Conservation (phyloP, 2,329 filamentous ascomycete genomes). For the Colletotrichum sp. region DNA sequence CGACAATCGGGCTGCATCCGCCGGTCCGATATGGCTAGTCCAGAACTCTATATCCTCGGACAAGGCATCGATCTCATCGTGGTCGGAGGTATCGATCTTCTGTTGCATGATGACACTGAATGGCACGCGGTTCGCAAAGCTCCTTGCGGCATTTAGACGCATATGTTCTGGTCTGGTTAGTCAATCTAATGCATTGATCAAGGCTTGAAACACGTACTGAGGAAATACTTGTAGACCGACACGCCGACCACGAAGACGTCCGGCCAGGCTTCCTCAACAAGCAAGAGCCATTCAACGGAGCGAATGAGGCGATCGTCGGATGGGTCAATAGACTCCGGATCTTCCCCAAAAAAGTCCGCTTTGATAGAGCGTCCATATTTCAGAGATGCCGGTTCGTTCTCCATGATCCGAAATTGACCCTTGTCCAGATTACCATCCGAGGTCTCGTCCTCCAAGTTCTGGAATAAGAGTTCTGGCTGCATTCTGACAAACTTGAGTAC, state of each 20-base stretch:
- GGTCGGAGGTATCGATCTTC: slow-evolving; percentile 40
- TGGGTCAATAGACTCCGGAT: slow-evolving; percentile 56
- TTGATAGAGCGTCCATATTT: slow-evolving; percentile 69
- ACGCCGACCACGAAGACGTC: slow-evolving; percentile 72
- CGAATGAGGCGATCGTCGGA: slow-evolving; percentile 77
- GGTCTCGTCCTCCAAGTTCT: slow-evolving; percentile 46
- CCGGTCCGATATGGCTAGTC: slow-evolving; percentile 40
- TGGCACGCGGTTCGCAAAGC: slow-evolving; percentile 55
- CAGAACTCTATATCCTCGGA: slow-evolving; percentile 46
- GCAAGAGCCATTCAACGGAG: slow-evolving; percentile 83
- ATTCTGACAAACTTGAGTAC: slow-evolving; percentile 74
- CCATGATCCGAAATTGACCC: slow-evolving; percentile 56
- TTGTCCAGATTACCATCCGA: slow-evolving; percentile 37
- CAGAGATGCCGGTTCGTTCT: slow-evolving; percentile 54
- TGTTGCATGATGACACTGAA: slow-evolving; percentile 53
- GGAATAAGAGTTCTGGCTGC: slow-evolving; percentile 62
- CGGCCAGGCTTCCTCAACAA: slow-evolving; percentile 75
- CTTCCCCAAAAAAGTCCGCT: slow-evolving; percentile 72
- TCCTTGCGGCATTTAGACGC: slow-evolving; percentile 59
- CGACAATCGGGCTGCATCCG: slow-evolving; percentile 38
- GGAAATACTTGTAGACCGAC: slow-evolving; percentile 81
- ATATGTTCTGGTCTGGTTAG: slow-evolving; percentile 44
- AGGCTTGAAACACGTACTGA: slow-evolving; percentile 67
- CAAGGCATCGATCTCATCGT: slow-evolving; percentile 36
- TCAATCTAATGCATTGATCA: slow-evolving; percentile 3